A percentile compares a stretch with the other conserved stretches of the same genome.
Evolutionary conservation across 805 yeast species (phyloP).

Genomic region (Cyberlindnera samutprakarnensis): DNA sequence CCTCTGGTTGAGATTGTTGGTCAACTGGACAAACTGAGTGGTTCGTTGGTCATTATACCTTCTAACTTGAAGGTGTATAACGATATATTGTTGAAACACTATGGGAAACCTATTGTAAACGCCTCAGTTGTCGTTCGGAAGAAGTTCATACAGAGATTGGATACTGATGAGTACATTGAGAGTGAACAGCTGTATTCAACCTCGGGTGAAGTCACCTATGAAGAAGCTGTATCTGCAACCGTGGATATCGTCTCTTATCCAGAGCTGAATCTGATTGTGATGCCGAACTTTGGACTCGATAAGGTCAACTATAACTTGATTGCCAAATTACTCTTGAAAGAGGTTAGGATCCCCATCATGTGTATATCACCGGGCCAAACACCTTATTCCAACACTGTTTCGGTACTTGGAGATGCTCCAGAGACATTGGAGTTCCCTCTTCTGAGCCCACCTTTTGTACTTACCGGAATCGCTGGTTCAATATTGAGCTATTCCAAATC

Average conservation of each 20-base stretch:
- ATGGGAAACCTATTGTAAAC: neutral
- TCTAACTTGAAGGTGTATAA: slow-evolving; percentile 12
- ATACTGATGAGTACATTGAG: slow-evolving; percentile 31
- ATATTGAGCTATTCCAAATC: slow-evolving; percentile 22
- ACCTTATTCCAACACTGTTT: slow-evolving; percentile 9
- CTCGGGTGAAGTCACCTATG: slow-evolving; percentile 3
- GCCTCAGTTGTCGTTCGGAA: slow-evolving; percentile 5
- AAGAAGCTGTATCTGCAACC: slow-evolving; percentile 3
- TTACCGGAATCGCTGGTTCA: slow-evolving; percentile 52
- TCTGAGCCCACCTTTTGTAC: slow-evolving; percentile 52
- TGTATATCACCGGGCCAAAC: slow-evolving; percentile 28
- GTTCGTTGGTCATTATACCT: slow-evolving; percentile 11
- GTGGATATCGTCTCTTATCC: slow-evolving; percentile 13
- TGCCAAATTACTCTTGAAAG: slow-evolving; percentile 18
- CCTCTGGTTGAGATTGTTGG: slow-evolving; percentile 3
- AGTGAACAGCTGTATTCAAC: slow-evolving; percentile 42
- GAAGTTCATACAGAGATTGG: slow-evolving; percentile 5
- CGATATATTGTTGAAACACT: slow-evolving; percentile 5
- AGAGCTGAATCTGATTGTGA: slow-evolving; percentile 8
- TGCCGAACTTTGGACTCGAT: slow-evolving; percentile 22
- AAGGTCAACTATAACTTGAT: slow-evolving; percentile 26
- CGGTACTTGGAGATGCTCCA: neutral
- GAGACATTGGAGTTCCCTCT: slow-evolving; percentile 10
- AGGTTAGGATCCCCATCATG: slow-evolving; percentile 5
- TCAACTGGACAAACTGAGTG: slow-evolving; percentile 6